Evolutionary conservation across 2,329 filamentous ascomycete species (phyloP), one percentile per base, ranked within the genome.

Genomic region (Periconia digitata): DNA sequence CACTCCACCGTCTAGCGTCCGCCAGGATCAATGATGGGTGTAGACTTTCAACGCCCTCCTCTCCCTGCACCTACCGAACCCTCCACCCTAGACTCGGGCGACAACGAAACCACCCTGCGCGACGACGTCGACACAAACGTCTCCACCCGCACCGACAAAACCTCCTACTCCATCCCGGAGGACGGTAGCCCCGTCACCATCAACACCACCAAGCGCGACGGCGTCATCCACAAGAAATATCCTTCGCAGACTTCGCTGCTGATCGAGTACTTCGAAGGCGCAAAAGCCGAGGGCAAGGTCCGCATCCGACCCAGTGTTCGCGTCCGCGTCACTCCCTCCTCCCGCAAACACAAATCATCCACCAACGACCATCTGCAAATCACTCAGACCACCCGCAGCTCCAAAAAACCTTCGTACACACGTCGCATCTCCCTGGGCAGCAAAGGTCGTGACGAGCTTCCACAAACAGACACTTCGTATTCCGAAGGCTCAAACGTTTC

Each of bases 121-220:
- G 77, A 78, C 57, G 79, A 82, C 58, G 67, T 87, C 53, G 83
- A 80, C 49, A 84, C 84, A 60, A 86, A 89, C 72, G 68, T 88
- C 57, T 90, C 87, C 53, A 81, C 81, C 54, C 79, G 83, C 51
- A 85, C 82, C 83, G 71, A 87, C 70, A 74, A 82, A 63, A 90
- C 88, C 3, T 85, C 86, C 45, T 92, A 89, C 72, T 90, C 87
- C 32, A 81, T 94, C 43, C 89, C 89, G 49, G 88, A 91, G 65
- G 89, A 94, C 83, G 90, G 89, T 68, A 92, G 89, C 44, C 91
- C 92, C 36, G 86, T 99, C 64, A 97, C 90, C 51, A 95, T 99
- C 70, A 85, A 87, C 67, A 96, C 92, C 38, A 83, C 66, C 79
- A 67, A 66, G 50, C 88, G 72, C 82, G 84, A 74, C 61, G 85